Evolutionary conservation across 108 stramenopile species (phyloP).

Genomic region (Schizochytrium sp.): DNA sequence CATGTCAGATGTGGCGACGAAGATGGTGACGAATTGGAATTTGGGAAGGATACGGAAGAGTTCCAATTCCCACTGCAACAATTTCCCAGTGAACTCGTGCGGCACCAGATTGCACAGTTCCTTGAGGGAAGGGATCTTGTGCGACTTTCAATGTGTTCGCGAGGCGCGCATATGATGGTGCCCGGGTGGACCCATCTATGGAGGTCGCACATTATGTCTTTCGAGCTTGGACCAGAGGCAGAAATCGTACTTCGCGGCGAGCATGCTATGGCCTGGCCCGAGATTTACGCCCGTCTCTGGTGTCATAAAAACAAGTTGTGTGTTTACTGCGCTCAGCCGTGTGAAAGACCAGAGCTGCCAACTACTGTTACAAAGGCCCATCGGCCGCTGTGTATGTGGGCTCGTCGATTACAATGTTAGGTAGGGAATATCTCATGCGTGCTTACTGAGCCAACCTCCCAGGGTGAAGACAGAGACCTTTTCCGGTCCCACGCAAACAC

Average conservation of each 20-base stretch:
- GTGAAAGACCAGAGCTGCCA: constrained; percentile 14
- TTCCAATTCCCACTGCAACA: neutral
- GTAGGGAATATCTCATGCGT: neutral
- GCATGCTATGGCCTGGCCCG: neutral
- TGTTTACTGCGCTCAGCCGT: constrained; percentile 6
- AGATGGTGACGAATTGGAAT: neutral
- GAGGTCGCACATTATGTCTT: neutral
- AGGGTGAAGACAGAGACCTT: neutral
- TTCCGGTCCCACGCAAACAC: neutral
- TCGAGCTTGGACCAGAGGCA: constrained; percentile 8
- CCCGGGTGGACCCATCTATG: neutral
- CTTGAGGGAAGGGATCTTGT: constrained; percentile 21
- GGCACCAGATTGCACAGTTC: neutral
- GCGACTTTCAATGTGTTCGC: constrained; percentile 17
- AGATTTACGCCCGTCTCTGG: neutral
- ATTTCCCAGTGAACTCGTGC: constrained; percentile 1
- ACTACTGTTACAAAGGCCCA: neutral
- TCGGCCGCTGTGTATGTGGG: constrained; percentile 35
- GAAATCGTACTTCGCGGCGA: neutral
- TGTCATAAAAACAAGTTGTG: constrained; percentile 48
- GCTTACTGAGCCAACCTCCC: neutral
- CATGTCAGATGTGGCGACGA: no score
- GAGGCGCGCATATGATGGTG: neutral
- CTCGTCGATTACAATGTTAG: neutral
- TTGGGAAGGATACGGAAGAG: neutral